Conservation (phyloP, 1,284 basidiomycete species). For the Stygiomarasmius scandens region DNA sequence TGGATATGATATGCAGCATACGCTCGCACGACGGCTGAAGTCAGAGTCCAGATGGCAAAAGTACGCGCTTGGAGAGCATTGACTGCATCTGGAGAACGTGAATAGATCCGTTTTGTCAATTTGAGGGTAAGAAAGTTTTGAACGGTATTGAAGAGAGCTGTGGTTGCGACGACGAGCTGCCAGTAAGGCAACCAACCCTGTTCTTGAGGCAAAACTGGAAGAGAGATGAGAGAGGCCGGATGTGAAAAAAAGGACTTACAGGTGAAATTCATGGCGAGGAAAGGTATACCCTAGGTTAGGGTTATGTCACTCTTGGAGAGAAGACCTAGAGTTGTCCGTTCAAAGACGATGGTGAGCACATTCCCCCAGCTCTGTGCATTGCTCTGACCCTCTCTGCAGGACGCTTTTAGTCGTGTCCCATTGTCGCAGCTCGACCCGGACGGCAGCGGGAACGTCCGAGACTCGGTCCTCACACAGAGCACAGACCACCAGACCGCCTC, state of each 20-base stretch:
- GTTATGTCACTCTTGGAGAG: too few species aligned
- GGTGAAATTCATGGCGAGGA: neutral
- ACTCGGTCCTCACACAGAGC: constrained; percentile 51
- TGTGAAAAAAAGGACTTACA: neutral
- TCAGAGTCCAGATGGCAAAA: constrained; percentile 88
- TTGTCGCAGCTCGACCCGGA: constrained; percentile 33
- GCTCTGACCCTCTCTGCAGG: neutral
- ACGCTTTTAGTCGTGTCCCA: constrained; percentile 50
- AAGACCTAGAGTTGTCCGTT: too few species aligned
- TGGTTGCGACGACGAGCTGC: constrained; percentile 78
- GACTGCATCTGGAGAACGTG: constrained; percentile 59
- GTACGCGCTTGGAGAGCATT: constrained; percentile 84
- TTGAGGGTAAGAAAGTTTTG: constrained; percentile 83
- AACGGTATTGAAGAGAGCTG: constrained; percentile 82
- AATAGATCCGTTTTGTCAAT: constrained; percentile 79
- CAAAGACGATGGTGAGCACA: neutral
- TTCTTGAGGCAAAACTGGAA: constrained; percentile 54
- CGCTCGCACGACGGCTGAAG: constrained; percentile 76
- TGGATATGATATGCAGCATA: constrained; percentile 90
- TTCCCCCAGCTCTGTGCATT: neutral
- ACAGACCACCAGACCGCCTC: constrained; percentile 51
- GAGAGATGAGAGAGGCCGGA: neutral
- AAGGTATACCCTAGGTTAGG: too few species aligned
- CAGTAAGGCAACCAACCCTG: constrained; percentile 82
- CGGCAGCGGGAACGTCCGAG: constrained; percentile 26